phyloP scores from a whole-genome alignment of 2,329 filamentous ascomycete species.

The Sporothrix pallida region DNA sequence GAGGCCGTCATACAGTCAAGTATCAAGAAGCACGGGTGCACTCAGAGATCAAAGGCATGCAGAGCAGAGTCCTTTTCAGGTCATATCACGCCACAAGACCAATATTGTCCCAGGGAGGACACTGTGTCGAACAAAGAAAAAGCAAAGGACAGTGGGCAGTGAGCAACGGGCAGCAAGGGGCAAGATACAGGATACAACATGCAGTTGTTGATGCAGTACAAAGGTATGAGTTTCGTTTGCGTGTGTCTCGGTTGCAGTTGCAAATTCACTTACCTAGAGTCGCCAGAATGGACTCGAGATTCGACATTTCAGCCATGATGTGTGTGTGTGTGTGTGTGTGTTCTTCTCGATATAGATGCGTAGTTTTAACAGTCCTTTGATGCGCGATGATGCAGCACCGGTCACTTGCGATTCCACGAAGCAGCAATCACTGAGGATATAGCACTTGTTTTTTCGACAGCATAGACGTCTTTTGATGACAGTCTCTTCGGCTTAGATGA shows the following conservation, averaged over 20 bases:
- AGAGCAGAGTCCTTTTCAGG: background rate
- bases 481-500: constrained; percentile 1
- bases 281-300: constrained; percentile 41
- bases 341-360: background rate
- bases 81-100: background rate
- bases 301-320: constrained; percentile 37
- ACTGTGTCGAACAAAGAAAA: too few relatives aligned
- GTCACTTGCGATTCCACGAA: constrained; percentile 21
- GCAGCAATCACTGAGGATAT: constrained; percentile 11
- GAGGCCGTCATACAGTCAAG: background rate
- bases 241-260: background rate
- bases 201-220: background rate
- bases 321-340: background rate
- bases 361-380: constrained; percentile 9
- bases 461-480: background rate
- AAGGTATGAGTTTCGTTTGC: background rate
- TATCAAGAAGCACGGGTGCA: background rate
- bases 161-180: background rate
- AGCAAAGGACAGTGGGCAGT: background rate
- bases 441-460: background rate
- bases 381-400: background rate
- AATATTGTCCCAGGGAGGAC: background rate
- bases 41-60: constrained; percentile 1
- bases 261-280: constrained; percentile 39
- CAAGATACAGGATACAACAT: constrained; percentile 2